Evolutionary conservation across 1,284 basidiomycete species (phyloP).

Genomic region (Marasmius sp.): DNA sequence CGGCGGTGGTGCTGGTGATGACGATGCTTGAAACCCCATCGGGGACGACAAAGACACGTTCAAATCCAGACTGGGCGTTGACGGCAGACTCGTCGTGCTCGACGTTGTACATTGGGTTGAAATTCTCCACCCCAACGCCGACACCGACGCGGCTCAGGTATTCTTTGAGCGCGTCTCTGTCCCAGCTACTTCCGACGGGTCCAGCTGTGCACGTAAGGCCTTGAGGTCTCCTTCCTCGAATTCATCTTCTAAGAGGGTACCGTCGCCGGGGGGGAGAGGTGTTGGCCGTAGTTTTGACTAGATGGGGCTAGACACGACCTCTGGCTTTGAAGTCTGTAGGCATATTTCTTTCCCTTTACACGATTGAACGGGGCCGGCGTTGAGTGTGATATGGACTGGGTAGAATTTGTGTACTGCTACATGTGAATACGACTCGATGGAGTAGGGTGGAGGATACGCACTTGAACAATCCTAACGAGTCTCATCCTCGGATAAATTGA

Average conservation of each 20-base stretch:
- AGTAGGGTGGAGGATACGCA: constrained; percentile 31
- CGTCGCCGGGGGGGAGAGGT: background rate
- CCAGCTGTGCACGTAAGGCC: too few species aligned
- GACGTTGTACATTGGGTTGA: background rate
- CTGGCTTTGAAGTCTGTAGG: constrained; percentile 58
- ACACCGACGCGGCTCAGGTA: background rate
- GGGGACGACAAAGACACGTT: background rate
- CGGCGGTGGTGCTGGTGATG: background rate
- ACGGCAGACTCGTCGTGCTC: background rate
- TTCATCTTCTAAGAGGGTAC: background rate
- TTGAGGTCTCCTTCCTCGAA: constrained; percentile 5
- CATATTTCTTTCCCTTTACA: constrained; percentile 56
- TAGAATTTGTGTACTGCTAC: constrained; percentile 15
- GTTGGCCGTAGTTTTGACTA: too few species aligned
- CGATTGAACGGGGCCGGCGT: constrained; percentile 43
- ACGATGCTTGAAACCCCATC: background rate
- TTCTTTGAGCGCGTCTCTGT: constrained; percentile 16
- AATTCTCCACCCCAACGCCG: too few species aligned
- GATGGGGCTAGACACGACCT: constrained; percentile 44
- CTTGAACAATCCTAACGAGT: constrained; percentile 56
- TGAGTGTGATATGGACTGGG: constrained; percentile 59
- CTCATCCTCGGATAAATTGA: constrained; percentile 34
- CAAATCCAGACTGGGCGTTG: background rate
- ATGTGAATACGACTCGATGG: constrained; percentile 19
- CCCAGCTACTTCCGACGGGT: constrained; percentile 7